phyloP scores from a whole-genome alignment of 1,139 yeast genomes.

The Torulaspora globosa region DNA sequence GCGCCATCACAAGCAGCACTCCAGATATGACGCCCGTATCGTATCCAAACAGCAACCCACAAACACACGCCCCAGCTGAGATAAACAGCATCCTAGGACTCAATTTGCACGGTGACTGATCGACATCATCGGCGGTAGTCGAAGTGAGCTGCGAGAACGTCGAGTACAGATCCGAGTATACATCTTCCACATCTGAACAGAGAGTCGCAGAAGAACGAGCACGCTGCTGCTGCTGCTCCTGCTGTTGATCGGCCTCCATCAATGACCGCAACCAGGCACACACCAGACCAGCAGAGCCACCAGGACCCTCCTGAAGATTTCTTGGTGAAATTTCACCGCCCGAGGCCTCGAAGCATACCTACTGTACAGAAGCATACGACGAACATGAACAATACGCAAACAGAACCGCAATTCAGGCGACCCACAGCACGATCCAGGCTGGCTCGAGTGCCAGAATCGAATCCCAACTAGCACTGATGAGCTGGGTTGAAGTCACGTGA shows the following conservation, averaged over 20 bases:
- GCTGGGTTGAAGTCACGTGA: constrained; percentile 9
- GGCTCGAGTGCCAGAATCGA: too few relatives aligned
- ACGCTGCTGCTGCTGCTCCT: neutral
- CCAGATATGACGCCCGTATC: constrained; percentile 45
- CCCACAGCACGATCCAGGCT: neutral
- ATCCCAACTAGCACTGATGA: too few relatives aligned
- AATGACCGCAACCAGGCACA: neutral
- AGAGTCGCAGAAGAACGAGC: constrained; percentile 3
- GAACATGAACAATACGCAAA: neutral
- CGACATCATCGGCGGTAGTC: constrained; percentile 31
- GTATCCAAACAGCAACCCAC: constrained; percentile 44
- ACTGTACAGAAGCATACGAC: neutral
- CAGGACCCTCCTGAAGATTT: neutral
- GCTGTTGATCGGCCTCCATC: constrained; percentile 8
- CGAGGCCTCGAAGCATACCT: neutral
- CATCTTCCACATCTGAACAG: constrained; percentile 23
- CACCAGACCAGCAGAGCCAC: neutral
- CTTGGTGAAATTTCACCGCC: neutral
- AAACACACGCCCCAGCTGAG: constrained; percentile 37
- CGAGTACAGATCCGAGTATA: constrained; percentile 32
- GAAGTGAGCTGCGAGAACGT: constrained; percentile 30
- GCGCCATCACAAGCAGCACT: constrained; percentile 40
- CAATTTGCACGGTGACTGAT: constrained; percentile 27
- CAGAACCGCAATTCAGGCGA: neutral
- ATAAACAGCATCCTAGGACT: constrained; percentile 22